Percentiles rank a stretch among this genome's conserved stretches.
These are phyloP conservation scores for Tricholoma bakamatsutake DNA, from an alignment of 768 basidiomycete genomes.

Conservation along the genomic window DNA sequence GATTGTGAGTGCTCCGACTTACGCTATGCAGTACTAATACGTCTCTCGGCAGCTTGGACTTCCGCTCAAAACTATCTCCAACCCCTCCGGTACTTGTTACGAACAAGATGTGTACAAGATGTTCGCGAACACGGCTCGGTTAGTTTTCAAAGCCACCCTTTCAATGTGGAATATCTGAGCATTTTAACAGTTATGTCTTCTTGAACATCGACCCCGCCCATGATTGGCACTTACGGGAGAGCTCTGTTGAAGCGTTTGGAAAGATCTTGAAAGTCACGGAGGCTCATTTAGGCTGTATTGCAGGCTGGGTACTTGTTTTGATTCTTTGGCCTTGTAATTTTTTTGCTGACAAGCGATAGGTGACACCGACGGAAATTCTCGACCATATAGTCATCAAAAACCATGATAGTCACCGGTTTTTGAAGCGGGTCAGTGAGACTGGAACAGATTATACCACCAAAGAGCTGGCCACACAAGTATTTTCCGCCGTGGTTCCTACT, in stretches of 20 bases:
- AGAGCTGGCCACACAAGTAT: slow-evolving; percentile 42
- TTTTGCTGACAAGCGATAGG: background rate
- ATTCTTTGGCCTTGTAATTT: slow-evolving; percentile 2
- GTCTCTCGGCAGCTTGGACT: slow-evolving; percentile 33
- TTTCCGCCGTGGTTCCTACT: slow-evolving; percentile 51
- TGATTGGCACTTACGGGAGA: slow-evolving; percentile 42
- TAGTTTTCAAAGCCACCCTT: slow-evolving; percentile 19
- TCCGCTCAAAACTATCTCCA: slow-evolving; percentile 31
- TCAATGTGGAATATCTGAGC: background rate
- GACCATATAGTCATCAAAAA: slow-evolving; percentile 14
- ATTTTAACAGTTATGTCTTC: slow-evolving; percentile 35
- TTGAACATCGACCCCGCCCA: slow-evolving; percentile 37
- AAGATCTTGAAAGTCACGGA: slow-evolving; percentile 25
- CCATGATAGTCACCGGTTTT: slow-evolving; percentile 25
- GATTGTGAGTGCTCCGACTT: slow-evolving; percentile 37
- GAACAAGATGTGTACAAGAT: slow-evolving; percentile 34
- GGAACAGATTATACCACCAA: slow-evolving; percentile 17
- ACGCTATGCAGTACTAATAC: slow-evolving; percentile 7
- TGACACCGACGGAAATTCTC: slow-evolving; percentile 8
- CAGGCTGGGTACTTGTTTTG: slow-evolving; percentile 14
- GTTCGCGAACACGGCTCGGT: slow-evolving; percentile 47
- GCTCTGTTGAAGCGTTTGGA: slow-evolving; percentile 26
- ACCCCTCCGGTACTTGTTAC: slow-evolving; percentile 24
- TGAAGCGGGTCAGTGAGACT: slow-evolving; percentile 22
- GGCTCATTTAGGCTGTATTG: slow-evolving; percentile 23